Percentiles rank a stretch among this genome's conserved stretches.
Conservation (phyloP, 2,329 filamentous ascomycete species). For the Colletotrichum tropicale region DNA sequence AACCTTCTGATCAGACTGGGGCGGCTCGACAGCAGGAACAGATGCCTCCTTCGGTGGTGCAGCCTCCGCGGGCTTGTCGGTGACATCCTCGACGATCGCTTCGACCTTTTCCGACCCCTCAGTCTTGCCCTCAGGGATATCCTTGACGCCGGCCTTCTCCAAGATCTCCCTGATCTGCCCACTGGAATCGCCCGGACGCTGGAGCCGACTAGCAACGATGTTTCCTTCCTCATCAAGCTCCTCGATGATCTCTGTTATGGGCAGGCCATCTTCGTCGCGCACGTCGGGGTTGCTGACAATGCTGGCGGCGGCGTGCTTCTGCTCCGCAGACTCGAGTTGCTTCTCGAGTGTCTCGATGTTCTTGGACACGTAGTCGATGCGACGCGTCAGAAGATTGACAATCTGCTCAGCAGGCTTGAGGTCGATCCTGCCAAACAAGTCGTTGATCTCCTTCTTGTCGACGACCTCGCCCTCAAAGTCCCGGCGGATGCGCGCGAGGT, state of each 20-base stretch:
- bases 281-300: constrained; percentile 64
- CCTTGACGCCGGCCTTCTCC: constrained; percentile 74
- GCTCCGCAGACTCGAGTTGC: constrained; percentile 71
- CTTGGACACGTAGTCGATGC: constrained; percentile 87
- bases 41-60: not conserved
- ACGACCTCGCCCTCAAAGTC: constrained; percentile 68
- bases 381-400: constrained; percentile 69
- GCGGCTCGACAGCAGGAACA: not conserved
- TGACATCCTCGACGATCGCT: constrained; percentile 17
- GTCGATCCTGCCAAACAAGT: constrained; percentile 49
- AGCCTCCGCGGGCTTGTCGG: constrained; percentile 1
- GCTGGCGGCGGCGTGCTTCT: constrained; percentile 69
- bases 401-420: constrained; percentile 66
- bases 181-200: constrained; percentile 70
- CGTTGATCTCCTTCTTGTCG: constrained; percentile 58
- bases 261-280: constrained; percentile 71
- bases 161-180: constrained; percentile 74
- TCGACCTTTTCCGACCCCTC: not conserved
- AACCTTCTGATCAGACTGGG: not conserved
- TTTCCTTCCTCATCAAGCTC: constrained; percentile 91
- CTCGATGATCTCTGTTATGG: constrained; percentile 90
- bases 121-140: constrained; percentile 36
- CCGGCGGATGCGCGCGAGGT: constrained; percentile 62
- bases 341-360: constrained; percentile 79
- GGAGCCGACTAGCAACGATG: constrained; percentile 71